phyloP scores from a whole-genome alignment of 2,329 filamentous ascomycete genomes.

The Xylariaceae sp. region DNA sequence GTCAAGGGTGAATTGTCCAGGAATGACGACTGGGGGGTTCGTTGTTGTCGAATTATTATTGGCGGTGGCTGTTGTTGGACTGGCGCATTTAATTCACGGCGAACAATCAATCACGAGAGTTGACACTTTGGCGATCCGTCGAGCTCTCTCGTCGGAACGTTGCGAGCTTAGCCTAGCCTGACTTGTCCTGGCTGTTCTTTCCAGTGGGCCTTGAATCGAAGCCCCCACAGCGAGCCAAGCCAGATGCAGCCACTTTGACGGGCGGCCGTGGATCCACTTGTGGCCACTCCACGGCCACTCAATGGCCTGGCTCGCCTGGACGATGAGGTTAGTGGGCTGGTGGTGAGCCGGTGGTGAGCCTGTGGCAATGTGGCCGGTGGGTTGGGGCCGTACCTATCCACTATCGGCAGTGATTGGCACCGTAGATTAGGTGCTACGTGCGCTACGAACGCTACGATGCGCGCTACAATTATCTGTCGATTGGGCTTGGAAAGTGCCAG shows the following conservation, averaged over 20 bases:
- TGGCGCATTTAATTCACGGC: background rate
- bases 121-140: background rate
- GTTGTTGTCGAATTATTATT: background rate
- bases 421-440: background rate
- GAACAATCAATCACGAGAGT: conserved; percentile 4
- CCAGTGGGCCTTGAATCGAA: background rate
- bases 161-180: background rate
- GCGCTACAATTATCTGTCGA: too few relatives aligned
- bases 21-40: too few relatives aligned
- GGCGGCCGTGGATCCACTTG: background rate
- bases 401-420: background rate
- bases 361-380: background rate
- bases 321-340: background rate
- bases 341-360: background rate
- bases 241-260: background rate
- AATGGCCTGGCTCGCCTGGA: background rate
- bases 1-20: background rate
- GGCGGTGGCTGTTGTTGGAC: background rate
- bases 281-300: background rate
- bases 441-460: background rate
- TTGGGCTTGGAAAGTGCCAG: too few relatives aligned
- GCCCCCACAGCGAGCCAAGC: background rate
- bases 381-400: background rate
- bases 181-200: background rate
- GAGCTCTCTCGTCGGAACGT: background rate